Conservation (phyloP, 2,329 filamentous ascomycete genomes). For the Clarireedia monteithiana region DNA sequence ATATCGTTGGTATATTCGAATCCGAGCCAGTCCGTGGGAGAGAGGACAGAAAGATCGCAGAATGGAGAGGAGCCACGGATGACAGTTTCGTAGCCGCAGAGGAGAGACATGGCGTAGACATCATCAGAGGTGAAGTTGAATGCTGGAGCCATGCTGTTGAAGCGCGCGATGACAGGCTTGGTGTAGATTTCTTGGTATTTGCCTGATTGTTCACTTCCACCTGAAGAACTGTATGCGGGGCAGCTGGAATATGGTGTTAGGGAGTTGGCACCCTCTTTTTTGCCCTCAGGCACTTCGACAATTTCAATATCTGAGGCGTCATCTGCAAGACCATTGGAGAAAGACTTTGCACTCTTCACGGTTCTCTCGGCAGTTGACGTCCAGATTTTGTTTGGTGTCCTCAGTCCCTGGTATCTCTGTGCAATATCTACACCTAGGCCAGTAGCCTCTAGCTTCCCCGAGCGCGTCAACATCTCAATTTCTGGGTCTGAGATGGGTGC, state of each 20-base stretch:
- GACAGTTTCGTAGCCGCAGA: conserved; percentile 44
- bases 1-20: conserved; percentile 45
- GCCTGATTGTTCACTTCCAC: conserved; percentile 38
- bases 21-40: conserved; percentile 38
- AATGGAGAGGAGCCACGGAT: conserved; percentile 41
- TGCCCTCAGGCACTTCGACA: conserved; percentile 37
- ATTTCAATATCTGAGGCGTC: conserved; percentile 36
- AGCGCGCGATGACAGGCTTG: conserved; percentile 40
- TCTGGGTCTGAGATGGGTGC: conserved; percentile 23
- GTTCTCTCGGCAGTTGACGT: conserved; percentile 44
- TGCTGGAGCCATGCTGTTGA: conserved; percentile 36
- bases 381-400: conserved; percentile 42
- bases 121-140: conserved; percentile 47
- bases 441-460: conserved; percentile 22
- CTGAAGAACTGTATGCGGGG: conserved; percentile 41
- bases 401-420: conserved; percentile 30
- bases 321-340: conserved; percentile 39
- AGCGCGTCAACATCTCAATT: conserved; percentile 22
- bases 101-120: conserved; percentile 42
- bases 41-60: conserved; percentile 37
- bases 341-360: conserved; percentile 38
- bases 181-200: conserved; percentile 38
- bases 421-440: conserved; percentile 24
- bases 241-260: conserved; percentile 47
- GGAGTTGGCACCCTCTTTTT: conserved; percentile 42